phyloP scores from a whole-genome alignment of 768 basidiomycete genomes.

The Phlebiopsis flavidoalba region DNA sequence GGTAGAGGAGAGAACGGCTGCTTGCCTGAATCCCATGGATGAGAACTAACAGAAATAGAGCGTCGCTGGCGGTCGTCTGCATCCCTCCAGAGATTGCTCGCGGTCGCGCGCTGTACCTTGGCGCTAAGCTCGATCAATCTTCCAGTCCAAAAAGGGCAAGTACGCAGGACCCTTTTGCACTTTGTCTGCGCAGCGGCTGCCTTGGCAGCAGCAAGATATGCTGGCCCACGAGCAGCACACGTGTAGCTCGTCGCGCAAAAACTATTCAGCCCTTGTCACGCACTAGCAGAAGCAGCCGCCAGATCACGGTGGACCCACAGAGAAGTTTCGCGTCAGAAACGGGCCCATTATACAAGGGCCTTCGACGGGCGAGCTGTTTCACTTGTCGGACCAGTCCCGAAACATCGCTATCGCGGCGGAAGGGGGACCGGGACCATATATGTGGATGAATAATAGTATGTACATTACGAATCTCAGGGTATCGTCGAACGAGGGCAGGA shows the following conservation, averaged over 20 bases:
- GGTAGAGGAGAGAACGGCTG: conserved; percentile 80
- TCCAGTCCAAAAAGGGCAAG: neutral
- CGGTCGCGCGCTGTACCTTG: neutral
- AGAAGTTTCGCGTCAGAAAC: neutral
- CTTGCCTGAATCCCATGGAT: conserved; percentile 83
- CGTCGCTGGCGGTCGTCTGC: neutral
- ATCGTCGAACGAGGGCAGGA: neutral
- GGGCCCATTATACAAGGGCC: neutral
- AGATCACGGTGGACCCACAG: neutral
- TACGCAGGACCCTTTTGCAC: neutral
- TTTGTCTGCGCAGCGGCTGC: neutral
- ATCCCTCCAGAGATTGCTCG: neutral
- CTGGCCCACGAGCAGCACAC: too few relatives aligned
- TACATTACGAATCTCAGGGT: conserved; percentile 4
- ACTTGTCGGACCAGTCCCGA: neutral
- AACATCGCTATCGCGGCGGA: neutral
- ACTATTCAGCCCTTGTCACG: neutral
- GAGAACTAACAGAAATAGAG: neutral
- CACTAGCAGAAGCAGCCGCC: neutral
- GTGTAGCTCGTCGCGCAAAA: too few relatives aligned
- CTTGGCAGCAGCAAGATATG: too few relatives aligned
- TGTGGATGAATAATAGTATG: neutral
- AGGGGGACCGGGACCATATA: neutral
- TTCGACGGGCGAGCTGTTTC: neutral
- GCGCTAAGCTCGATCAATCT: neutral